These are phyloP conservation scores for Omphalotus olearius DNA, from an alignment of 1,284 basidiomycete genomes.

Conservation along the genomic window DNA sequence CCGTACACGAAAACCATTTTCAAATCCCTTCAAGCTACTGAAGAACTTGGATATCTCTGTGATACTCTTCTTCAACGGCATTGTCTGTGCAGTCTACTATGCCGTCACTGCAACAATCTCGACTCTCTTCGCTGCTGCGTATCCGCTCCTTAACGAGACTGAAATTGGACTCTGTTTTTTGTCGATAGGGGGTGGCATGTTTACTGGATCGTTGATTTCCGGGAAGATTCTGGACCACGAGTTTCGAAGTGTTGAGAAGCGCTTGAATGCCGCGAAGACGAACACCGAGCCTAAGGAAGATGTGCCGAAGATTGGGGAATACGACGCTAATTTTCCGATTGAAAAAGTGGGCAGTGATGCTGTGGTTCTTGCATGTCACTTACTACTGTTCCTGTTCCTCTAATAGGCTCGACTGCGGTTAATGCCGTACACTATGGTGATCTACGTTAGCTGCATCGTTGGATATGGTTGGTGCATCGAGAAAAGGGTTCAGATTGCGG, in stretches of 20 bases:
- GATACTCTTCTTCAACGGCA: slow-evolving; percentile 57
- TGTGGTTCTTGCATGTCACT: slow-evolving; percentile 23
- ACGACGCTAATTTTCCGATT: slow-evolving; percentile 45
- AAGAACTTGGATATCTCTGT: slow-evolving; percentile 55
- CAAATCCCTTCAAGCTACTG: slow-evolving; percentile 60
- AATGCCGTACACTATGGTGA: slow-evolving; percentile 35
- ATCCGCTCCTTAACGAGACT: slow-evolving; percentile 59
- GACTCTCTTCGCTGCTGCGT: slow-evolving; percentile 51
- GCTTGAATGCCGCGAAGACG: slow-evolving; percentile 16
- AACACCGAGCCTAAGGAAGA: not conserved
- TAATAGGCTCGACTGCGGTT: slow-evolving; percentile 50
- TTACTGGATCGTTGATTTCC: slow-evolving; percentile 38
- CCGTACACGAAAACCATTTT: slow-evolving; percentile 23
- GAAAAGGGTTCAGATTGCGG: slow-evolving; percentile 45
- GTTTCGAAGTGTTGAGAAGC: slow-evolving; percentile 36
- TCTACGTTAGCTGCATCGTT: slow-evolving; percentile 39
- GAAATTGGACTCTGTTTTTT: slow-evolving; percentile 71
- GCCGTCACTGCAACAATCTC: slow-evolving; percentile 62
- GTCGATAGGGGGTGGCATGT: slow-evolving; percentile 44
- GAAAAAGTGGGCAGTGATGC: slow-evolving; percentile 33
- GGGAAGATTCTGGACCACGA: slow-evolving; percentile 57
- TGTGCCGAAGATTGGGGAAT: not conserved
- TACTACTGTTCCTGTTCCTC: slow-evolving; percentile 13
- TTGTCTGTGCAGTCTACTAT: slow-evolving; percentile 60
- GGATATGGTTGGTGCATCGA: slow-evolving; percentile 68